These are phyloP conservation scores for Fusarium circinatum DNA, from an alignment of 2,329 filamentous ascomycete species.

Conservation along the genomic window DNA sequence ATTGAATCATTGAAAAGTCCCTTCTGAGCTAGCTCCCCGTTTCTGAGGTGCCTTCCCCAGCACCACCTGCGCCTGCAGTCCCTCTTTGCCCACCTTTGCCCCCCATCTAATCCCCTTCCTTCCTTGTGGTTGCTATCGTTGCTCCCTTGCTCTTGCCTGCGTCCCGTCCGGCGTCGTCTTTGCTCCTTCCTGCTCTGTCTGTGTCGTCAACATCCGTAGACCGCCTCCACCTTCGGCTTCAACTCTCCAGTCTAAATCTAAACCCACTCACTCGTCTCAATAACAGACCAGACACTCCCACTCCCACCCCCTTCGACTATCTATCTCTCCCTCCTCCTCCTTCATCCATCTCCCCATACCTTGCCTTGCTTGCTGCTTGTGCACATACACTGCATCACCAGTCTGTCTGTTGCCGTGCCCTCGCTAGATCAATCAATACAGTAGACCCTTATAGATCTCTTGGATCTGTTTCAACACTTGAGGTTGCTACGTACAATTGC, in stretches of 20 bases:
- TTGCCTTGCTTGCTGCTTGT: not conserved
- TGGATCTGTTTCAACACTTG: slow-evolving; percentile 26
- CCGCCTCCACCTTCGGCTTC: slow-evolving; percentile 40
- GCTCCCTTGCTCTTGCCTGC: slow-evolving; percentile 34
- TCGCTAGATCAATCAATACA: slow-evolving; percentile 30
- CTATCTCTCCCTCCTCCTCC: slow-evolving; percentile 22
- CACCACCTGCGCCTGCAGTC: slow-evolving; percentile 22
- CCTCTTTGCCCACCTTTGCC: slow-evolving; percentile 36
- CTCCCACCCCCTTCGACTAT: slow-evolving; percentile 25
- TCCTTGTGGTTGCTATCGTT: slow-evolving; percentile 32
- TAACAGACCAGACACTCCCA: slow-evolving; percentile 39
- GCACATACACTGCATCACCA: slow-evolving; percentile 17
- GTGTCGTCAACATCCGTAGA: slow-evolving; percentile 43
- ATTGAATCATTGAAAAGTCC: slow-evolving; percentile 40
- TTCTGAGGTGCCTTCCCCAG: slow-evolving; percentile 32
- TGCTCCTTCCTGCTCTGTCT: slow-evolving; percentile 24
- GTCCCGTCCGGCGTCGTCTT: not conserved
- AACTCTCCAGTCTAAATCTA: slow-evolving; percentile 31
- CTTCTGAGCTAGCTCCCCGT: slow-evolving; percentile 35
- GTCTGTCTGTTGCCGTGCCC: slow-evolving; percentile 1
- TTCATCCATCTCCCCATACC: not conserved
- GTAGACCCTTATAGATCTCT: slow-evolving; percentile 29
- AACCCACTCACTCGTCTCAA: slow-evolving; percentile 34
- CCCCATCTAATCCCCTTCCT: slow-evolving; percentile 35
- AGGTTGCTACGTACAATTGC: slow-evolving; percentile 28